phyloP scores from a whole-genome alignment of 768 basidiomycete genomes.

The Boletus reticulatus region DNA sequence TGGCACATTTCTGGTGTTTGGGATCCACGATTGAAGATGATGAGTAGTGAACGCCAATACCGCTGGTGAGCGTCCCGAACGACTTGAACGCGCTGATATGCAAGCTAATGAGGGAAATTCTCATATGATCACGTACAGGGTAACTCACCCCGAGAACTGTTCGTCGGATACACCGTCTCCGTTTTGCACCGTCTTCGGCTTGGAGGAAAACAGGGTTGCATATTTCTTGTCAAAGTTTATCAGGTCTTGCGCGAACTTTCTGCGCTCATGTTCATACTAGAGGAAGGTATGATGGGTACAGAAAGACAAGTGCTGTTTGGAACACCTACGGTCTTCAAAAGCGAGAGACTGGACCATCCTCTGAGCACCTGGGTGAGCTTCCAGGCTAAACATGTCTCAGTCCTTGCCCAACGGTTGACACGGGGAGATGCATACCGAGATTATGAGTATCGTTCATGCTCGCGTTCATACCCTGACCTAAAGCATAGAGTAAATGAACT shows the following conservation, averaged over 20 bases:
- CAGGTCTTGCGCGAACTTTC: background rate
- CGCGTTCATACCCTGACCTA: background rate
- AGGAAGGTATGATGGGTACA: background rate
- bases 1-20: background rate
- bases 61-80: background rate
- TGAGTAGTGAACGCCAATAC: background rate
- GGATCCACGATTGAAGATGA: background rate
- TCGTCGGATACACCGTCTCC: background rate
- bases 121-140: background rate
- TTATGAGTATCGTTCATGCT: background rate
- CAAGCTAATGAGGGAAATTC: background rate
- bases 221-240: background rate
- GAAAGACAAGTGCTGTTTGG: background rate
- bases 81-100: background rate
- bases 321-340: background rate
- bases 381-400: background rate
- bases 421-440: background rate
- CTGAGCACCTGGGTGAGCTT: background rate
- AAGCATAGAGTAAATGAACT: background rate
- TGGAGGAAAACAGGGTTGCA: background rate
- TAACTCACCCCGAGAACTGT: background rate
- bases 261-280: background rate
- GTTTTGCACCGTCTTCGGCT: background rate
- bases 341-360: background rate
- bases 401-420: background rate